Evolutionary conservation across 176 grass and related monocot genomes (phyloP).

Genomic region (Oryza punctata): DNA sequence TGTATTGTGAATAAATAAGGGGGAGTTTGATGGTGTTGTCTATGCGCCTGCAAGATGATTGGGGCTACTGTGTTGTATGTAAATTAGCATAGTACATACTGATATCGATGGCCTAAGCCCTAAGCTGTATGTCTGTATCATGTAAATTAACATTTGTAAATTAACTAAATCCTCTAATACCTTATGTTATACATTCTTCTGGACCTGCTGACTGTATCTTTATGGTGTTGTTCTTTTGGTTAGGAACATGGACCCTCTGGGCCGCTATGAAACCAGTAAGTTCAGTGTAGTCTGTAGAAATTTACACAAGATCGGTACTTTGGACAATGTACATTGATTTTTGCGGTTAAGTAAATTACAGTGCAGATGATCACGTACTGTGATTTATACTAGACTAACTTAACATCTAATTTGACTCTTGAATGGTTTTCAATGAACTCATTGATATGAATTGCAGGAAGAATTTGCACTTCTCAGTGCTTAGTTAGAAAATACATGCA

Average conservation of each 20-base stretch:
- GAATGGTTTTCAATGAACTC: too few relatives aligned
- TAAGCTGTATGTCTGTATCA: neutral
- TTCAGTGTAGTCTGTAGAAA: neutral
- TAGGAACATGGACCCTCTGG: neutral
- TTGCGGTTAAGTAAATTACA: too few relatives aligned
- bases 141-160: constrained; percentile 31
- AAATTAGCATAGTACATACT: constrained; percentile 29
- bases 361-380: too few relatives aligned
- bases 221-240: neutral
- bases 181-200: neutral
- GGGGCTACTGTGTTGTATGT: constrained; percentile 32
- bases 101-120: neutral
- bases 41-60: constrained; percentile 23
- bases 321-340: too few relatives aligned
- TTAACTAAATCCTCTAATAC: neutral
- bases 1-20: constrained; percentile 14
- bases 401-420: too few relatives aligned
- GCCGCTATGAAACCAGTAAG: neutral
- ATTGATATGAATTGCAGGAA: too few relatives aligned
- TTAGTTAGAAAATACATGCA: too few relatives aligned
- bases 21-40: neutral
- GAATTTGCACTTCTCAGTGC: too few relatives aligned
- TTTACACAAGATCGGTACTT: too few relatives aligned
- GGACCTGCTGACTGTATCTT: neutral
- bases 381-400: too few relatives aligned